Conservation (phyloP, 352 stramenopile species). For the Phytophthora brassicae region DNA sequence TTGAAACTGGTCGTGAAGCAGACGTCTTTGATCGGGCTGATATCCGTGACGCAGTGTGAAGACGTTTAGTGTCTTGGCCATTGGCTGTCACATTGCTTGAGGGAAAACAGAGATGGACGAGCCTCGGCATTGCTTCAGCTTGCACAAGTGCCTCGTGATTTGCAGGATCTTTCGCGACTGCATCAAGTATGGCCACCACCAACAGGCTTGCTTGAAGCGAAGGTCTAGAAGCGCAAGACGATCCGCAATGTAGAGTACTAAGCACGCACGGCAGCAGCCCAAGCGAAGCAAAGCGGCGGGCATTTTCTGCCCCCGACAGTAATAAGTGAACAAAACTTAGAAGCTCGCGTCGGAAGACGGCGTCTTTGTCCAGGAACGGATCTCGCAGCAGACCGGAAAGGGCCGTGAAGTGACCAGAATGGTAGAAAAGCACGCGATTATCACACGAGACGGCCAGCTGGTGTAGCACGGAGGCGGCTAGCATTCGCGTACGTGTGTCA, state of each 20-base stretch:
- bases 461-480: slow-evolving; percentile 61
- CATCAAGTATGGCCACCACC: slow-evolving; percentile 62
- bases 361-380: slow-evolving; percentile 69
- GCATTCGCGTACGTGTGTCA: slow-evolving; percentile 52
- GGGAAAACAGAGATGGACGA: slow-evolving; percentile 61
- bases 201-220: slow-evolving; percentile 47
- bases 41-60: slow-evolving; percentile 15
- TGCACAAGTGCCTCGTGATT: slow-evolving; percentile 56
- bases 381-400: slow-evolving; percentile 58
- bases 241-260: slow-evolving; percentile 35
- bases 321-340: slow-evolving; percentile 67
- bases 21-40: slow-evolving; percentile 2
- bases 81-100: not conserved
- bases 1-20: slow-evolving; percentile 12
- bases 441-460: slow-evolving; percentile 54
- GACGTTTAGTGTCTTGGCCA: slow-evolving; percentile 13
- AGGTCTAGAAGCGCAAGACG: slow-evolving; percentile 12
- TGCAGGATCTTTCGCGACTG: slow-evolving; percentile 43
- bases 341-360: slow-evolving; percentile 54
- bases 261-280: slow-evolving; percentile 57
- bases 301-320: slow-evolving; percentile 59
- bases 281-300: slow-evolving; percentile 55
- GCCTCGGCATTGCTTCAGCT: slow-evolving; percentile 44
- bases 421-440: slow-evolving; percentile 63
- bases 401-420: slow-evolving; percentile 58